These are phyloP conservation scores for Chamaecrista fasciculata DNA, from an alignment of 306 rosid species.

Conservation along the genomic window DNA sequence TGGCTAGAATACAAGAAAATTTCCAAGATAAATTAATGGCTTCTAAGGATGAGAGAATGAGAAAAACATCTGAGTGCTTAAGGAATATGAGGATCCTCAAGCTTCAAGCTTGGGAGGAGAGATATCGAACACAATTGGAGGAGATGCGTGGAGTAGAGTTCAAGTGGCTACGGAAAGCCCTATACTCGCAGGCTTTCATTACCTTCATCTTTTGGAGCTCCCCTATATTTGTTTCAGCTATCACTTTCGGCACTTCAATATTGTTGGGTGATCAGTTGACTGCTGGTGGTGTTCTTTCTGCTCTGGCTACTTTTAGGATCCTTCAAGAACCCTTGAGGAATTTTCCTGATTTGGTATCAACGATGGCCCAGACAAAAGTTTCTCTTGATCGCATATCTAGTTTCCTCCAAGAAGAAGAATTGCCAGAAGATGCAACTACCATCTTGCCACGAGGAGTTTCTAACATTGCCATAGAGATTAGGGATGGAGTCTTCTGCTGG, in stretches of 20 bases:
- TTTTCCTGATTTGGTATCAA: conserved; percentile 96
- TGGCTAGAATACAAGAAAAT: conserved; percentile 83
- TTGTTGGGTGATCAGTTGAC: conserved; percentile 81
- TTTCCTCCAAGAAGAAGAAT: conserved; percentile 90
- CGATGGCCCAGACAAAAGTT: conserved; percentile 99
- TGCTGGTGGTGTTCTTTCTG: conserved; percentile 96
- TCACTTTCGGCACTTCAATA: conserved; percentile 85
- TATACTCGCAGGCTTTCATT: conserved; percentile 95
- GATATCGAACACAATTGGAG: conserved; percentile 73
- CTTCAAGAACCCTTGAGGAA: conserved; percentile 99
- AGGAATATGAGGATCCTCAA: conserved; percentile 97
- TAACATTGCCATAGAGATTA: conserved; percentile 74
- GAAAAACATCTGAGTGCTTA: conserved; percentile 90
- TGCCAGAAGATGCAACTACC: conserved; percentile 87
- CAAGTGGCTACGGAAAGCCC: conserved; percentile 92
- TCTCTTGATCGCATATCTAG: conserved; percentile 92
- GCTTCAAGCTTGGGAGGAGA: conserved; percentile 98
- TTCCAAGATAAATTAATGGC: conserved; percentile 96
- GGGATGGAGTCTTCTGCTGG: conserved; percentile 77
- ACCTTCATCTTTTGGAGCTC: conserved; percentile 99
- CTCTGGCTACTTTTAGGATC: conserved; percentile 97
- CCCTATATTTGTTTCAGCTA: conserved; percentile 94
- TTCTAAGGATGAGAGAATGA: conserved; percentile 99
- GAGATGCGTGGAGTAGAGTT: conserved; percentile 94
- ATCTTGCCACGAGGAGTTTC: conserved; percentile 69